These are phyloP conservation scores for Monotropa hypopitys DNA, from an alignment of 179 eudicot genomes.

Conservation along the genomic window DNA sequence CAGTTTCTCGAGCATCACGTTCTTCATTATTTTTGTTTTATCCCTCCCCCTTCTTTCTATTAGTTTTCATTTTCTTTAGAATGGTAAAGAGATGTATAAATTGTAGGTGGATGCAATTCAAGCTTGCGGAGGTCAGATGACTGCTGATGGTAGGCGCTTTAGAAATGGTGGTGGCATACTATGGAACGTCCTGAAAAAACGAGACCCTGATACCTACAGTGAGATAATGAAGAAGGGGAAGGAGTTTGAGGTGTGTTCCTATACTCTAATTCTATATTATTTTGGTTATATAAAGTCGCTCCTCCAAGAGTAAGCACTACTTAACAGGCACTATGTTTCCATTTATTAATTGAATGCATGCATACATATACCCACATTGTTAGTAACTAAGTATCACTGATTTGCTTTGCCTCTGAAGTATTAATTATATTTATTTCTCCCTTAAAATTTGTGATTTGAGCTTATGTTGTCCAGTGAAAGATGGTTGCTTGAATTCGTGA, in stretches of 20 bases:
- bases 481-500: too few relatives aligned
- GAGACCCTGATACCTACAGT: conserved; percentile 50
- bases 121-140: conserved; percentile 92
- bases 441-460: too few relatives aligned
- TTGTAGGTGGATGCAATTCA: conserved; percentile 84
- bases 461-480: too few relatives aligned
- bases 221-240: conserved; percentile 57
- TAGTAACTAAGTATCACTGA: neutral
- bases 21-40: neutral
- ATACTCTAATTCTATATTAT: neutral
- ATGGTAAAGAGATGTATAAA: neutral
- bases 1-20: neutral
- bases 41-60: neutral
- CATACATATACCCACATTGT: neutral
- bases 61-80: neutral
- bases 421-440: neutral
- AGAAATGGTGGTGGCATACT: conserved; percentile 3
- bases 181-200: conserved; percentile 1
- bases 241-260: neutral
- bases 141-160: conserved; percentile 4
- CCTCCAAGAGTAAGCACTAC: neutral
- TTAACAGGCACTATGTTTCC: neutral
- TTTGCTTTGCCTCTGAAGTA: neutral
- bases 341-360: neutral
- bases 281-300: neutral